Conservation (phyloP, 768 basidiomycete genomes). For the Boletus barrowsii region DNA sequence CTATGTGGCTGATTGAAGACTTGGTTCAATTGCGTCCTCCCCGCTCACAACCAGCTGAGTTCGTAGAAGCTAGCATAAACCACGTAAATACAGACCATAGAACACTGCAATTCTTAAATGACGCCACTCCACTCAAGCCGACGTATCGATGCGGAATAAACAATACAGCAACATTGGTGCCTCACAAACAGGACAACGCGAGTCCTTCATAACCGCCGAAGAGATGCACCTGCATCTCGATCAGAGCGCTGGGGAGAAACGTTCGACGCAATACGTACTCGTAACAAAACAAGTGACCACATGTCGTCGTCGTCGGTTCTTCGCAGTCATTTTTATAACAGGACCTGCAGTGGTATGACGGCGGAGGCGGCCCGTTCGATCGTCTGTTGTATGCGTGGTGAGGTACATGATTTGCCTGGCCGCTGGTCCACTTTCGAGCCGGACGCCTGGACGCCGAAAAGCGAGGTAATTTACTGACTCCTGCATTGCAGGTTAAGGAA, state of each 20-base stretch:
- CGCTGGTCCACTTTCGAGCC: constrained; percentile 11
- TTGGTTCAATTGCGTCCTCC: too few species aligned
- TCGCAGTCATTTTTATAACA: constrained; percentile 49
- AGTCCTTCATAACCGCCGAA: constrained; percentile 42
- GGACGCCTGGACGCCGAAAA: constrained; percentile 29
- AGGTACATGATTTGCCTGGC: constrained; percentile 9
- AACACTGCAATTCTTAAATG: background rate
- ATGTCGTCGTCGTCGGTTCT: constrained; percentile 58
- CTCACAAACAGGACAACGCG: constrained; percentile 51
- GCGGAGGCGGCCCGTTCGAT: constrained; percentile 1
- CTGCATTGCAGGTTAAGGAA: constrained; percentile 9
- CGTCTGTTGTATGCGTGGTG: constrained; percentile 7
- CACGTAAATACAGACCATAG: background rate
- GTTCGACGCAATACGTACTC: constrained; percentile 23
- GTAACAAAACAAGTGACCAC: constrained; percentile 64
- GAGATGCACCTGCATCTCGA: constrained; percentile 48
- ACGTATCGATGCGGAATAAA: constrained; percentile 50
- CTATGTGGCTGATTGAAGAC: too few species aligned
- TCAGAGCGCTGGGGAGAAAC: background rate
- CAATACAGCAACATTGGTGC: constrained; percentile 54
- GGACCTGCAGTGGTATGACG: constrained; percentile 45
- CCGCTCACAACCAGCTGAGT: background rate
- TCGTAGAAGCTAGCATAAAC: constrained; percentile 1
- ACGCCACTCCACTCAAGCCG: constrained; percentile 11
- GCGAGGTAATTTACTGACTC: constrained; percentile 30